Percentiles rank a stretch among this genome's conserved stretches.
Evolutionary conservation across 768 basidiomycete genomes (phyloP).

Genomic region (Russula earlei): DNA sequence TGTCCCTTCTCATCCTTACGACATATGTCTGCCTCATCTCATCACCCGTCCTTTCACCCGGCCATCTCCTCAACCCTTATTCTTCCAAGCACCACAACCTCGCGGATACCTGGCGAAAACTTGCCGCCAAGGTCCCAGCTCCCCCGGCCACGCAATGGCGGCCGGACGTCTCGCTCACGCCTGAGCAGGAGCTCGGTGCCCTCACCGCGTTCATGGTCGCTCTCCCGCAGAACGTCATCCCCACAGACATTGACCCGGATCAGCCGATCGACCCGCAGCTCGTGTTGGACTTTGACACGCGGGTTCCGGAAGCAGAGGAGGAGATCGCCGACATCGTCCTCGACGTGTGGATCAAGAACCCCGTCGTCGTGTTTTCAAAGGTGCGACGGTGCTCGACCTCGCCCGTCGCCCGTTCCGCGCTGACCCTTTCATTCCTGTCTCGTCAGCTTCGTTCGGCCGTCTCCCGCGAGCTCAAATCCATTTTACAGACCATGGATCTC

Average conservation of each 20-base stretch:
- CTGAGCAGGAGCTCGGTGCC: conserved; percentile 61
- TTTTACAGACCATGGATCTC: conserved; percentile 47
- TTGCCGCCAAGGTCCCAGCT: background rate
- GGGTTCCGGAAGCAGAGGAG: conserved; percentile 46
- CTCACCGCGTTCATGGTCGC: conserved; percentile 65
- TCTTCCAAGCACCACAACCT: background rate
- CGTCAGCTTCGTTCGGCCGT: conserved; percentile 53
- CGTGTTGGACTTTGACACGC: conserved; percentile 74
- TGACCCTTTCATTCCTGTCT: too few relatives aligned
- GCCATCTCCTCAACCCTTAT: background rate
- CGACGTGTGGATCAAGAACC: conserved; percentile 64
- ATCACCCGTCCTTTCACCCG: conserved; percentile 2
- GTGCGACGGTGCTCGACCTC: conserved; percentile 26
- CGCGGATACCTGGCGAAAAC: conserved; percentile 13
- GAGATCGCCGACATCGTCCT: conserved; percentile 51
- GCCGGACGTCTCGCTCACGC: conserved; percentile 39
- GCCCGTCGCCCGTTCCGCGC: too few relatives aligned
- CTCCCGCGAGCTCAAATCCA: conserved; percentile 57
- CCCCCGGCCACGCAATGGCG: conserved; percentile 26
- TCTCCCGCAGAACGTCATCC: conserved; percentile 67
- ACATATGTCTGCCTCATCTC: conserved; percentile 17
- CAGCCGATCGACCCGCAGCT: conserved; percentile 68
- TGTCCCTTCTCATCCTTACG: conserved; percentile 10
- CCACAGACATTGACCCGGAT: conserved; percentile 51
- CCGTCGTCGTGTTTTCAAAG: conserved; percentile 69